phyloP scores from a whole-genome alignment of 2,329 filamentous ascomycete genomes.

The Aspergillus neoniger region DNA sequence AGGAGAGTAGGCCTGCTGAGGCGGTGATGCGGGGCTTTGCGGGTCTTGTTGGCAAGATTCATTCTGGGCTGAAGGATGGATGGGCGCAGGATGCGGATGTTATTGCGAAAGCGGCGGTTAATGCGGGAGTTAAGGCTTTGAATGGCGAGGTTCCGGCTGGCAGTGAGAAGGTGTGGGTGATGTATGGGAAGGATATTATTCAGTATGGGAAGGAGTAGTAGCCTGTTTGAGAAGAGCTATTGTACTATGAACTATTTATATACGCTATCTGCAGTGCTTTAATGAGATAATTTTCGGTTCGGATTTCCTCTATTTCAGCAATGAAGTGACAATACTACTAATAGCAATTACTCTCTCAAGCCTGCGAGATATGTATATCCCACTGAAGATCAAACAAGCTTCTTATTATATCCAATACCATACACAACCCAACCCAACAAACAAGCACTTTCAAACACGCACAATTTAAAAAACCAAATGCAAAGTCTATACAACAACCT shows the following conservation, averaged over 20 bases:
- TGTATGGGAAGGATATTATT: conserved; percentile 43
- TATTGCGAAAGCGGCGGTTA: conserved; percentile 56
- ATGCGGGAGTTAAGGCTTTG: conserved; percentile 42
- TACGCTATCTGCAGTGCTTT: neutral
- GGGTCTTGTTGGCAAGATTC: conserved; percentile 56
- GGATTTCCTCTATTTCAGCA: too few relatives aligned
- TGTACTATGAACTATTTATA: neutral
- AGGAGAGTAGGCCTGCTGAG: conserved; percentile 62
- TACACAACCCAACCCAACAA: neutral
- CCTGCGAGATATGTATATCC: too few relatives aligned
- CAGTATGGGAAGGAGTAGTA: conserved; percentile 24
- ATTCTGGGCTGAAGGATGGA: conserved; percentile 59
- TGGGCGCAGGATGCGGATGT: conserved; percentile 74
- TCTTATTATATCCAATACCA: neutral
- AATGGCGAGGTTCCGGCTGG: conserved; percentile 42
- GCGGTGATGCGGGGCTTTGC: conserved; percentile 59
- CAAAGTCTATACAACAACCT: neutral
- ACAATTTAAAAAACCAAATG: neutral
- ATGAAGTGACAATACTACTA: too few relatives aligned
- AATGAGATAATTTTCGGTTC: too few relatives aligned
- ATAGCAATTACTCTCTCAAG: too few relatives aligned
- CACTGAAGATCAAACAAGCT: too few relatives aligned
- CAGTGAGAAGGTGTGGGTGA: conserved; percentile 43
- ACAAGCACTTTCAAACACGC: neutral
- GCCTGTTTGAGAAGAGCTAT: neutral